Conservation (phyloP, 2,329 filamentous ascomycete species). For the Hypoxylon sp. region DNA sequence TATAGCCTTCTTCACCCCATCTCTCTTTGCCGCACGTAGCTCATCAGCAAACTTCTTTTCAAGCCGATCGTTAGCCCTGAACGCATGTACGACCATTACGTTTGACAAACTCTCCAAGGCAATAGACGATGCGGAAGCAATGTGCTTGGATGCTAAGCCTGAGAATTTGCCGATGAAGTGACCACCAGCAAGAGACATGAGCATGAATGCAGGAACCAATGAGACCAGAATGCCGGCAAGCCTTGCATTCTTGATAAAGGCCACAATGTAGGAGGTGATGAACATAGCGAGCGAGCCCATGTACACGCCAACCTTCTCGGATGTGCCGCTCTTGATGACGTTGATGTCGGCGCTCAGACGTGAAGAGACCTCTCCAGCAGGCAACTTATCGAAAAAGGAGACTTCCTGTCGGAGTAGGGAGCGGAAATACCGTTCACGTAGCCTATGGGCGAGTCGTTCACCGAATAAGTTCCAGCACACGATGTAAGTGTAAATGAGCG, state of each 20-base stretch:
- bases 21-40: constrained; percentile 61
- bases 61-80: constrained; percentile 66
- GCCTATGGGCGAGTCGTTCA: constrained; percentile 68
- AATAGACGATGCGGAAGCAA: constrained; percentile 68
- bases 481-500: constrained; percentile 69
- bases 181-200: constrained; percentile 68
- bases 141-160: constrained; percentile 60
- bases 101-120: constrained; percentile 69
- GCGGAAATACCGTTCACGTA: constrained; percentile 69
- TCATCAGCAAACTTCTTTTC: constrained; percentile 66
- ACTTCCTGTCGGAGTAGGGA: constrained; percentile 70
- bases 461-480: constrained; percentile 71
- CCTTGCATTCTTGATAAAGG: constrained; percentile 70
- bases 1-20: constrained; percentile 70
- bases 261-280: constrained; percentile 71
- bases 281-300: constrained; percentile 71
- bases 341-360: constrained; percentile 72
- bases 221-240: constrained; percentile 72
- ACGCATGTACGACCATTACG: constrained; percentile 68
- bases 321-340: constrained; percentile 71
- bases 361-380: constrained; percentile 70
- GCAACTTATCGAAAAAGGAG: constrained; percentile 70
- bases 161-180: constrained; percentile 65
- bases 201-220: constrained; percentile 67
- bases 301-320: constrained; percentile 73